These are phyloP conservation scores for Silene conica DNA, from an alignment of 148 eudicot species.

Conservation along the genomic window DNA sequence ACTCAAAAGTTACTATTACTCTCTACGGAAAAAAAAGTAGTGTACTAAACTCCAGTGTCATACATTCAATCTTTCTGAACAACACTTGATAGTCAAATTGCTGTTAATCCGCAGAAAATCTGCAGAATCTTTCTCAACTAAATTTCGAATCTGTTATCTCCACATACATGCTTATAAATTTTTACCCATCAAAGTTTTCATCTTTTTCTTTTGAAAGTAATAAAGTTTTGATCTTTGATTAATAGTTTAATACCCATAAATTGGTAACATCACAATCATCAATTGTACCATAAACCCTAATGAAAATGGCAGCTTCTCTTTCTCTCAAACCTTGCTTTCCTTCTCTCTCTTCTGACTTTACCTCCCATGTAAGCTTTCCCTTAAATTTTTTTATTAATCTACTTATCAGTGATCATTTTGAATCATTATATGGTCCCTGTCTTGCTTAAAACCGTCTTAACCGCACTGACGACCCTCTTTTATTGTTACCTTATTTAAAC, in stretches of 20 bases:
- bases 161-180: background rate
- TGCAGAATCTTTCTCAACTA: constrained; percentile 1
- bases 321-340: constrained; percentile 26
- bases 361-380: constrained; percentile 26
- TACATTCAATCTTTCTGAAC: background rate
- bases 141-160: background rate
- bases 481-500: no score
- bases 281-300: constrained; percentile 9
- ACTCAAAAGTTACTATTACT: no score
- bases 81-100: background rate
- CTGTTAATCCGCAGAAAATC: background rate
- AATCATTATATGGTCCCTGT: no score
- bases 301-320: constrained; percentile 32
- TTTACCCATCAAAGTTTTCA: background rate
- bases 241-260: background rate
- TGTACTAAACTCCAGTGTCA: no score
- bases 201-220: background rate
- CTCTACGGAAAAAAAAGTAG: no score
- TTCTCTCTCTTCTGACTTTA: constrained; percentile 29
- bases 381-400: background rate
- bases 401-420: background rate
- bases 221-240: background rate
- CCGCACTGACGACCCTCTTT: no score
- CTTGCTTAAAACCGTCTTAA: no score
- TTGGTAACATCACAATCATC: background rate